phyloP scores from a whole-genome alignment of 345 rosid genomes.

The Syzygium aromaticum region DNA sequence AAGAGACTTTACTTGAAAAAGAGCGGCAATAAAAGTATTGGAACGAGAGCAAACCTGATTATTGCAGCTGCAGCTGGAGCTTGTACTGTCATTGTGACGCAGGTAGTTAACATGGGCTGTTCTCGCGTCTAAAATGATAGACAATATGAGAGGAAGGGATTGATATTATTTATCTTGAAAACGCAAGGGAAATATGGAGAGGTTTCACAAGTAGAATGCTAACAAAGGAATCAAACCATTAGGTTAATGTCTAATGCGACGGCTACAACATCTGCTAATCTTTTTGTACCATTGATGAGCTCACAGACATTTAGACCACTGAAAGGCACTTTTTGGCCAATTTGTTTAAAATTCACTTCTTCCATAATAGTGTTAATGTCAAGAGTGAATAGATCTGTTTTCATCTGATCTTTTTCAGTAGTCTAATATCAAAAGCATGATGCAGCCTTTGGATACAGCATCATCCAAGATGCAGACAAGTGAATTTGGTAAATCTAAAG shows the following conservation, averaged over 20 bases:
- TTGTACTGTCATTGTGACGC: slow-evolving; percentile 67
- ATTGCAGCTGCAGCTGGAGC: slow-evolving; percentile 91
- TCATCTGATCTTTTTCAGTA: not conserved
- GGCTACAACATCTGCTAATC: not conserved
- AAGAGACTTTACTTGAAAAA: slow-evolving; percentile 63
- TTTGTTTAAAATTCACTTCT: not conserved
- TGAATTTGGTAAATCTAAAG: slow-evolving; percentile 88
- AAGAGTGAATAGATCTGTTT: not conserved
- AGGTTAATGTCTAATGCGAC: not conserved
- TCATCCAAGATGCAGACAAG: slow-evolving; percentile 97
- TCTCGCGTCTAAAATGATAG: not conserved
- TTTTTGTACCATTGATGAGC: not conserved
- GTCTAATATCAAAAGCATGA: not conserved
- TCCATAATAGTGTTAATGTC: not conserved
- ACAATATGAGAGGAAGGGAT: not conserved
- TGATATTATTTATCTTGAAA: not conserved
- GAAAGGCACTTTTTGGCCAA: not conserved
- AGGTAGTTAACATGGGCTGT: slow-evolving; percentile 21
- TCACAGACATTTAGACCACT: not conserved
- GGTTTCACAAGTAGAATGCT: not conserved
- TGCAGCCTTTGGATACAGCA: slow-evolving; percentile 92
- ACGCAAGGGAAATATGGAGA: not conserved
- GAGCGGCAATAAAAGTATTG: slow-evolving; percentile 64
- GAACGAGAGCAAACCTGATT: slow-evolving; percentile 70
- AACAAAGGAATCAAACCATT: not conserved